phyloP scores from a whole-genome alignment of 1,139 yeast species.

The Scheffersomyces stambukii region DNA sequence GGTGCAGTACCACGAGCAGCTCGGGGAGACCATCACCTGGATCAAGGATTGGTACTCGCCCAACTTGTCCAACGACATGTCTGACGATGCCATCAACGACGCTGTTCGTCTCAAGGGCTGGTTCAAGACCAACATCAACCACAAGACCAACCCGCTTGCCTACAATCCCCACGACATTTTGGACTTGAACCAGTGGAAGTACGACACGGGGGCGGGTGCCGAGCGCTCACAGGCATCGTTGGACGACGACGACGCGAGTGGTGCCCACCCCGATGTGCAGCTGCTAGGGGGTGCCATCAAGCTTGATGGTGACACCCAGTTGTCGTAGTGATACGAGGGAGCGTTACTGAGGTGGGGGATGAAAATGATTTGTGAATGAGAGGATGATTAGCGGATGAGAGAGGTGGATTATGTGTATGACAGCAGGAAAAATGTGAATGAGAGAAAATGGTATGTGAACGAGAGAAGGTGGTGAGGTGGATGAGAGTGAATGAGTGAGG shows the following conservation, averaged over 20 bases:
- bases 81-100: conserved; percentile 16
- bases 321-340: too few relatives aligned
- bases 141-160: conserved; percentile 11
- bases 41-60: conserved; percentile 41
- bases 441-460: too few relatives aligned
- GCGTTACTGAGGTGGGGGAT: too few relatives aligned
- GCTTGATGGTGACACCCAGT: background rate
- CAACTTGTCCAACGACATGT: conserved; percentile 23
- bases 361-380: too few relatives aligned
- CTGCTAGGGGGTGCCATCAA: background rate
- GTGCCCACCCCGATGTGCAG: background rate
- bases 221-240: too few relatives aligned
- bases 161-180: conserved; percentile 22
- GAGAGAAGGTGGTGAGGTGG: too few relatives aligned
- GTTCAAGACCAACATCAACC: conserved; percentile 26
- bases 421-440: too few relatives aligned
- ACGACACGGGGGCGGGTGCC: conserved; percentile 11
- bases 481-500: too few relatives aligned
- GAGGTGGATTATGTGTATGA: too few relatives aligned
- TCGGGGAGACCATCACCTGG: conserved; percentile 35
- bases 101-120: conserved; percentile 33
- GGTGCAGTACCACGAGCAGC: conserved; percentile 17
- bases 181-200: conserved; percentile 28
- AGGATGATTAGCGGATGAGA: too few relatives aligned
- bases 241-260: background rate